phyloP scores from a whole-genome alignment of 1,284 basidiomycete species.

The Coniferiporia weirii region DNA sequence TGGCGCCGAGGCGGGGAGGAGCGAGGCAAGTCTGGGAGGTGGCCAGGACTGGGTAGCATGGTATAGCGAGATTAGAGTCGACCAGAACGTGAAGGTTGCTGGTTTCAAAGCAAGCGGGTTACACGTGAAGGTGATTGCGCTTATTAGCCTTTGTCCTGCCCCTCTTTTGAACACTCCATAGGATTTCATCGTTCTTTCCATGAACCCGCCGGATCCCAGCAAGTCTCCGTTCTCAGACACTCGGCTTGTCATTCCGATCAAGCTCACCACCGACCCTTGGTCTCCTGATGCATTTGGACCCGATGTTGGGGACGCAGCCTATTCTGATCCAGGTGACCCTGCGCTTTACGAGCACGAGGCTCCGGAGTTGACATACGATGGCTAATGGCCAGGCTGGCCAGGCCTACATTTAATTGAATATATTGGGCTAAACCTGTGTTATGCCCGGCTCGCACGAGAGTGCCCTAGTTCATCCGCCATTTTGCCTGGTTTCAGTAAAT shows the following conservation, averaged over 20 bases:
- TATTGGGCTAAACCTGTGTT: too few relatives aligned
- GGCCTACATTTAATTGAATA: too few relatives aligned
- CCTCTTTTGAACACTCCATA: constrained; percentile 24
- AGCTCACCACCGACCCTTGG: constrained; percentile 64
- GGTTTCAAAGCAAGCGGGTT: constrained; percentile 64
- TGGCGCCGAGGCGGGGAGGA: neutral
- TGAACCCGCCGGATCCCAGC: constrained; percentile 49
- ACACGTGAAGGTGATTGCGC: constrained; percentile 46
- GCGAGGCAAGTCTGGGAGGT: constrained; percentile 32
- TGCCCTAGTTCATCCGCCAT: too few relatives aligned
- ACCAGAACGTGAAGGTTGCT: constrained; percentile 41
- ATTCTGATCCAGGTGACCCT: constrained; percentile 15
- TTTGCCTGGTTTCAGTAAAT: too few relatives aligned
- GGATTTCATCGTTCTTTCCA: constrained; percentile 60
- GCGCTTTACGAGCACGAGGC: constrained; percentile 10
- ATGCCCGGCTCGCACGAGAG: too few relatives aligned
- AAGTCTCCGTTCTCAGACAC: constrained; percentile 55
- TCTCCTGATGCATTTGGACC: constrained; percentile 30
- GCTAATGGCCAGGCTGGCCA: neutral
- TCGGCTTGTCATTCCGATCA: constrained; percentile 53
- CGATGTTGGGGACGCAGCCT: constrained; percentile 10
- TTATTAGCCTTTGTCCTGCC: constrained; percentile 13
- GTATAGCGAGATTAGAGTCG: constrained; percentile 53
- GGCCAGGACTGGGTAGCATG: constrained; percentile 56
- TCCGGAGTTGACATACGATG: constrained; percentile 14